Evolutionary conservation across 495 filamentous ascomycete genomes (phyloP).

Genomic region (Aspergillus sclerotioniger): DNA sequence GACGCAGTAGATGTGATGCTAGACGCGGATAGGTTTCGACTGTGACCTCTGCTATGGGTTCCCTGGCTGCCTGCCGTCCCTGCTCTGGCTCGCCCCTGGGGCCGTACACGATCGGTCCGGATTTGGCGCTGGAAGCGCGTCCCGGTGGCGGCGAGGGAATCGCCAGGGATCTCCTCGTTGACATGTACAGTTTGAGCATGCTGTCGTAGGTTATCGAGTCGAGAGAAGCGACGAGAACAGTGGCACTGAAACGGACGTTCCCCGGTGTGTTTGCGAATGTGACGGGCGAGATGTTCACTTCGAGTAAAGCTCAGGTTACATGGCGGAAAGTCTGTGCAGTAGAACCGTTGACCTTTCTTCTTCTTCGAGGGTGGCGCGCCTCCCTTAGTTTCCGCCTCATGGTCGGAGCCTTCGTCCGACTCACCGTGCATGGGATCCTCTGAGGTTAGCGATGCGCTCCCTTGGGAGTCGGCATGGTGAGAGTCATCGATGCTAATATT

Average conservation of each 20-base stretch:
- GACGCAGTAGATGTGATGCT: slow-evolving; percentile 78
- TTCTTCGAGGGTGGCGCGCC: slow-evolving; percentile 71
- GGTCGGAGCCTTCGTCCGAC: slow-evolving; percentile 76
- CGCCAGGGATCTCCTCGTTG: slow-evolving; percentile 92
- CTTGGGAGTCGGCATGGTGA: slow-evolving; percentile 35
- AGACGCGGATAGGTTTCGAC: slow-evolving; percentile 78
- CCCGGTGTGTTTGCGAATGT: slow-evolving; percentile 97
- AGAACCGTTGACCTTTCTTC: slow-evolving; percentile 96
- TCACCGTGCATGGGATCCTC: slow-evolving; percentile 74
- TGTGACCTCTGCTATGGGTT: slow-evolving; percentile 71
- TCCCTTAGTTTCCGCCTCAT: slow-evolving; percentile 53
- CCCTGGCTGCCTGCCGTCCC: slow-evolving; percentile 68
- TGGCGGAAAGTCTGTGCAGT: slow-evolving; percentile 94
- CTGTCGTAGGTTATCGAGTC: slow-evolving; percentile 92
- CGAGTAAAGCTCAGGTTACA: slow-evolving; percentile 94
- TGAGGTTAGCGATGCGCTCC: slow-evolving; percentile 43
- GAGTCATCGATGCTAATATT: slow-evolving; percentile 17
- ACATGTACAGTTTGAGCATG: slow-evolving; percentile 98
- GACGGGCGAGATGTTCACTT: slow-evolving; percentile 91
- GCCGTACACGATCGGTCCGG: slow-evolving; percentile 77
- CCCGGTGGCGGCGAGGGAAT: slow-evolving; percentile 91
- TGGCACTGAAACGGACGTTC: slow-evolving; percentile 98
- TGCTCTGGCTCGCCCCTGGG: slow-evolving; percentile 68
- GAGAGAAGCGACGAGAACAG: slow-evolving; percentile 91
- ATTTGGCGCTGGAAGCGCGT: slow-evolving; percentile 94